Percentiles rank a stretch among this genome's conserved stretches.
Conservation (phyloP, 352 stramenopile genomes). For the Globisporangium alternatum region DNA sequence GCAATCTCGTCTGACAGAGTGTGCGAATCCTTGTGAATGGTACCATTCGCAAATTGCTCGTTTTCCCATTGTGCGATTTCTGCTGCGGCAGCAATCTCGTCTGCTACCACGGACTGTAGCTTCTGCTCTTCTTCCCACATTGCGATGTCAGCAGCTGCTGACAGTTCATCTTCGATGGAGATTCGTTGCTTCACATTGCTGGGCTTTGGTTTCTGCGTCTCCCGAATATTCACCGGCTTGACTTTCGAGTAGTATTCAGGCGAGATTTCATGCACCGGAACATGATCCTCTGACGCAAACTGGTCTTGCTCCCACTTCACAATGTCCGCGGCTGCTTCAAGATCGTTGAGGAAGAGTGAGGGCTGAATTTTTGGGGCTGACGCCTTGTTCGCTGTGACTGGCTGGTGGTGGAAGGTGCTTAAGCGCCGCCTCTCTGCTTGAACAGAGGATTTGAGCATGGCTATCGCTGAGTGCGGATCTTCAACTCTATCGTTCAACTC, state of each 20-base stretch:
- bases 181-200: background rate
- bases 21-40: background rate
- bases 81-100: constrained; percentile 13
- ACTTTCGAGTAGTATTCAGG: constrained; percentile 8
- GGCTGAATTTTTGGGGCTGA: background rate
- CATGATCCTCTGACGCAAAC: constrained; percentile 1
- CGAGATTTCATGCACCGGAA: constrained; percentile 13
- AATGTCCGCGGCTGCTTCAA: constrained; percentile 22
- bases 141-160: constrained; percentile 39
- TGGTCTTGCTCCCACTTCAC: constrained; percentile 24
- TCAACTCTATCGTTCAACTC: background rate
- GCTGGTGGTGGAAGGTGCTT: constrained; percentile 8
- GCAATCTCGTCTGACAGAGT: constrained; percentile 35
- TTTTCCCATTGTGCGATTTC: constrained; percentile 20
- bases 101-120: constrained; percentile 11
- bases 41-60: background rate
- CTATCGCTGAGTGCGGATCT: background rate
- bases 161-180: constrained; percentile 31
- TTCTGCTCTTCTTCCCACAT: constrained; percentile 45
- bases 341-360: constrained; percentile 19
- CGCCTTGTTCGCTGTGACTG: background rate
- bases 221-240: background rate
- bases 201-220: background rate
- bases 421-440: background rate
- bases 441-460: background rate